Evolutionary conservation across 495 filamentous ascomycete species (phyloP).

Genomic region (Lepidopterella palustris): DNA sequence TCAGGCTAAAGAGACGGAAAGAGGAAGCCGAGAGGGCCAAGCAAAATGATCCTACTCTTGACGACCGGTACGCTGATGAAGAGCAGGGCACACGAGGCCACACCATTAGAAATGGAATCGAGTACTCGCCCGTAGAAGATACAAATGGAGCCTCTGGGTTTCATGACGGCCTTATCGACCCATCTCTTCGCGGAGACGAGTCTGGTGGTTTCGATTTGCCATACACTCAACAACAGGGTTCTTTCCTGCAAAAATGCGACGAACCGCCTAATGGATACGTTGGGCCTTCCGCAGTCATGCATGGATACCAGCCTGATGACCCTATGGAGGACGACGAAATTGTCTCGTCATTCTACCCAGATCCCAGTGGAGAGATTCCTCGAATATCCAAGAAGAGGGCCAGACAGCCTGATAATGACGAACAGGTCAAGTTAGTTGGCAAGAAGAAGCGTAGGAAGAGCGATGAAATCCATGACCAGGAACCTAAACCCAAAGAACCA

Average conservation of each 20-base stretch:
- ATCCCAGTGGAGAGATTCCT: conserved; percentile 20
- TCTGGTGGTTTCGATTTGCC: not conserved
- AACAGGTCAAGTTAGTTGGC: conserved; percentile 13
- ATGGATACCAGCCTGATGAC: conserved; percentile 18
- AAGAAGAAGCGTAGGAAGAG: conserved; percentile 27
- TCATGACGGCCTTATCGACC: conserved; percentile 17
- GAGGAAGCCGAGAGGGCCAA: conserved; percentile 48
- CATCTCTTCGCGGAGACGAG: conserved; percentile 6
- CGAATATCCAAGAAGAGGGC: conserved; percentile 21
- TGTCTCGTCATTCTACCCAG: conserved; percentile 12
- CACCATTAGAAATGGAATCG: conserved; percentile 14
- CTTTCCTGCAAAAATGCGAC: conserved; percentile 1
- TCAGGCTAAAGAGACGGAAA: conserved; percentile 43
- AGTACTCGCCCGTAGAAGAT: conserved; percentile 19
- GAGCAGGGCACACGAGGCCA: not conserved
- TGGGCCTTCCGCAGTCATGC: conserved; percentile 35
- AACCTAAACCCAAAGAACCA: too few relatives aligned
- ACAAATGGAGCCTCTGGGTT: not conserved
- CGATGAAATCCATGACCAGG: conserved; percentile 17
- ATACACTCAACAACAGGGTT: not conserved
- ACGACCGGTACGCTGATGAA: conserved; percentile 32
- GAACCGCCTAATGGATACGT: conserved; percentile 22
- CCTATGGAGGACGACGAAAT: conserved; percentile 13
- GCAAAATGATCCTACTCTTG: conserved; percentile 37
- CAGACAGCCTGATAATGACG: conserved; percentile 22